Evolutionary conservation across 2,329 filamentous ascomycete species (phyloP).

Genomic region (Diaporthe sp.): DNA sequence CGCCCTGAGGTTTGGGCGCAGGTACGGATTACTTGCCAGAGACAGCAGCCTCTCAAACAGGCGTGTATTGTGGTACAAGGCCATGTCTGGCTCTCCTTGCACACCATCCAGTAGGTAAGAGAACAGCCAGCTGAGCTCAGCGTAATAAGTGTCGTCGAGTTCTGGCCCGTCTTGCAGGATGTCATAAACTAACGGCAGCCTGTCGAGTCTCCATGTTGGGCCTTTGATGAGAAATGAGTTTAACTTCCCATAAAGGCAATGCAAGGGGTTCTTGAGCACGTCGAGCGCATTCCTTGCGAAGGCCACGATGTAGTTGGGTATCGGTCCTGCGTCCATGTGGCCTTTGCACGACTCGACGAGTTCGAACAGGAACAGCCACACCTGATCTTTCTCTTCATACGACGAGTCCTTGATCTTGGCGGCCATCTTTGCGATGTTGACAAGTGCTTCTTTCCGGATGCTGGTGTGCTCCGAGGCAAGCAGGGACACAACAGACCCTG

Average conservation of each 20-base stretch:
- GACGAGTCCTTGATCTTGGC: conserved; percentile 75
- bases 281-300: conserved; percentile 80
- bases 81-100: conserved; percentile 71
- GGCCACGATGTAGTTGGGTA: conserved; percentile 81
- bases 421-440: conserved; percentile 76
- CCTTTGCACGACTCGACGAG: conserved; percentile 79
- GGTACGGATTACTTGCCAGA: conserved; percentile 76
- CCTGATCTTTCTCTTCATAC: conserved; percentile 81
- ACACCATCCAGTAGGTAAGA: conserved; percentile 78
- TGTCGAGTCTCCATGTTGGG: conserved; percentile 81
- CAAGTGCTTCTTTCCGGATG: conserved; percentile 83
- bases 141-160: conserved; percentile 79
- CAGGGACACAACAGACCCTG: conserved; percentile 79
- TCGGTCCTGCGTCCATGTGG: conserved; percentile 66
- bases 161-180: conserved; percentile 76
- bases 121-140: conserved; percentile 82
- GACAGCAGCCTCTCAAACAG: conserved; percentile 83
- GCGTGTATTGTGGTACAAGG: conserved; percentile 71
- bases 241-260: conserved; percentile 87
- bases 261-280: conserved; percentile 82
- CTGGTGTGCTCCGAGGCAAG: conserved; percentile 81
- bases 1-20: conserved; percentile 71
- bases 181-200: conserved; percentile 78
- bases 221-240: conserved; percentile 86
- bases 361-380: conserved; percentile 86